Evolutionary conservation across 2,329 filamentous ascomycete genomes (phyloP), one percentile per base, ranked within the genome.

Genomic region (Hortaea sp.): DNA sequence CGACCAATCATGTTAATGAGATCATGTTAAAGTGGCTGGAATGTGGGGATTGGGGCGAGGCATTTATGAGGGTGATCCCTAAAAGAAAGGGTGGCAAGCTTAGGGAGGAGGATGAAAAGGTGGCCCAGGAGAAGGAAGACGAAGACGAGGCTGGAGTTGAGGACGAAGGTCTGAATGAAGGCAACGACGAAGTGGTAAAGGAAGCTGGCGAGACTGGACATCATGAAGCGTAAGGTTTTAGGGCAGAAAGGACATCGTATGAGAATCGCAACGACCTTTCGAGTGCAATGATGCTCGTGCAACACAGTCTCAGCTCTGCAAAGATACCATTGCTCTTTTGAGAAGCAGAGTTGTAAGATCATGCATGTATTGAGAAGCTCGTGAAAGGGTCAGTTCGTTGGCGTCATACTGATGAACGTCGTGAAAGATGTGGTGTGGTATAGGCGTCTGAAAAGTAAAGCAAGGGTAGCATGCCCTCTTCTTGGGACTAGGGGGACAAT

Each of bases 21-120:
- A 97, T 98, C 52, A 95, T 98, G 87, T 69, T 95, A 40, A 82
- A 81, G 54, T 98, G 89, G 88, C 67, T 98, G 45, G 88, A 95
- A 66, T 79, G 79, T 42, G 86, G 85, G 2, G 85, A 97, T 63
- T 98, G 92, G 92, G 89, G 84, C 1, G 74, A 85, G 60, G 89
- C 92, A 0, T 98, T 98, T 63, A 69, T 89, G 67, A 75, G 79
- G 43, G 88, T 94, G 3, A 89, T 98, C 55, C 92, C 92, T 0
- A 88, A 88, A 67, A 74, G 92, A 51, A 98, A 98, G 65, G 88
- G 87, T 1, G 88, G 84, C 0, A 77, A 74, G 45, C 61, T 94
- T 56, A 86, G 57, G 43, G 49, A 35, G 9, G 9, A 35, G 4
- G 32, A n/a, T n/a, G 32, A 20, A 20, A 20, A 20, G 20, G 20